A percentile compares a stretch with the other conserved stretches of the same genome.
Conservation (phyloP, 352 stramenopile species). For the Phytopythium kandeliae region DNA sequence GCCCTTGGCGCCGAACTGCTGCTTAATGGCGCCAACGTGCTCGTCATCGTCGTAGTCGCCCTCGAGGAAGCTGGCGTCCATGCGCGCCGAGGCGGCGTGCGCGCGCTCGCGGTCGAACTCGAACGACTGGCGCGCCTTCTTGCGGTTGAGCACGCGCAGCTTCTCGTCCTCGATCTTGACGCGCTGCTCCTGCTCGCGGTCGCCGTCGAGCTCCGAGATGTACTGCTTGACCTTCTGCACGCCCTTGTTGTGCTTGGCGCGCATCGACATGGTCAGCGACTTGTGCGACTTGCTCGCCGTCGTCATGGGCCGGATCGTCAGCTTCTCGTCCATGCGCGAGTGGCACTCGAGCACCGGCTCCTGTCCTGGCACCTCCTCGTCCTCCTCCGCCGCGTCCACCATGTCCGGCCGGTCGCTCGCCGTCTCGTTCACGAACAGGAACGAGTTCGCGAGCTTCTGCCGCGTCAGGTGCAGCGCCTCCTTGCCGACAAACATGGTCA, state of each 20-base stretch:
- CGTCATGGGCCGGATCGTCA: conserved; percentile 85
- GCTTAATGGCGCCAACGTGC: conserved; percentile 80
- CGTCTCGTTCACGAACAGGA: conserved; percentile 78
- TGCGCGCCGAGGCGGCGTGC: conserved; percentile 31
- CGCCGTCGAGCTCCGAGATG: conserved; percentile 81
- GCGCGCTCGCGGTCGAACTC: conserved; percentile 71
- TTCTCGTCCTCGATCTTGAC: conserved; percentile 85
- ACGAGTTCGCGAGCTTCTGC: conserved; percentile 85
- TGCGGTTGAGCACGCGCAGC: conserved; percentile 78
- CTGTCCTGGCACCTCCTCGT: conserved; percentile 41
- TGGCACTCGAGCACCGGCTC: conserved; percentile 84
- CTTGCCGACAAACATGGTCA: conserved; percentile 83
- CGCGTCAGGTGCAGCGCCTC: conserved; percentile 76
- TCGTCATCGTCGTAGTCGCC: conserved; percentile 85
- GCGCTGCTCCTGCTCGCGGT: conserved; percentile 74
- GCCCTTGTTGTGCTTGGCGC: conserved; percentile 86
- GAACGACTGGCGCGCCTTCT: conserved; percentile 78
- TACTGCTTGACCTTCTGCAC: conserved; percentile 84
- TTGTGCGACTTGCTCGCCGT: conserved; percentile 82
- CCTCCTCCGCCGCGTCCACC: conserved; percentile 54
- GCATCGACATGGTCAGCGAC: conserved; percentile 87
- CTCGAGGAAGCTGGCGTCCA: conserved; percentile 82
- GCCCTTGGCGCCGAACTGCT: conserved; percentile 64
- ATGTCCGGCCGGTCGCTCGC: conserved; percentile 59
- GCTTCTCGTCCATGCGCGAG: conserved; percentile 71